phyloP scores from a whole-genome alignment of 768 basidiomycete species.

The Tricholoma saponaceum region DNA sequence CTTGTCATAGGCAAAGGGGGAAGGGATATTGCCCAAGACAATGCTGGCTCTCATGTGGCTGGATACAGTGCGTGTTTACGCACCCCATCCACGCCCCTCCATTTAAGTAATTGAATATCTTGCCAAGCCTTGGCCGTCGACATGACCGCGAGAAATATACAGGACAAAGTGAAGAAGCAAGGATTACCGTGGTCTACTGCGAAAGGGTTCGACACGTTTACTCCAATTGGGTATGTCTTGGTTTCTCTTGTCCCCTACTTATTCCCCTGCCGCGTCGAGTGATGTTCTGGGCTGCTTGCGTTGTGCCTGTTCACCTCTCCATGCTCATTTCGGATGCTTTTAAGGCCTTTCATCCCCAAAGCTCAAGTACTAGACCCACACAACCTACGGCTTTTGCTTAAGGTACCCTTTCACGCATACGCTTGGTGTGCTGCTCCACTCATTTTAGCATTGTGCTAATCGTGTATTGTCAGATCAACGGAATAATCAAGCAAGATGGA shows the following conservation, averaged over 20 bases:
- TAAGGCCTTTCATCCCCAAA: slow-evolving; percentile 80
- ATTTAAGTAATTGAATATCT: slow-evolving; percentile 7
- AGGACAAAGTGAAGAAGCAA: slow-evolving; percentile 86
- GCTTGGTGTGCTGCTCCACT: not conserved
- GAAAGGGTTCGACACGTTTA: slow-evolving; percentile 97
- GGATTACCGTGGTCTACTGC: slow-evolving; percentile 97
- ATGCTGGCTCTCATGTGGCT: slow-evolving; percentile 77
- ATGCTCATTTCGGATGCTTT: slow-evolving; percentile 3
- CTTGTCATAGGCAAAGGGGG: slow-evolving; percentile 91
- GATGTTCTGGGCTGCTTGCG: not conserved
- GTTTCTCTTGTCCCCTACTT: slow-evolving; percentile 5
- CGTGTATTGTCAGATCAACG: slow-evolving; percentile 65
- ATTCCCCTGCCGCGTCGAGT: not conserved
- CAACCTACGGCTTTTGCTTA: slow-evolving; percentile 71
- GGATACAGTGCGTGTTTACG: slow-evolving; percentile 71
- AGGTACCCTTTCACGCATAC: slow-evolving; percentile 35
- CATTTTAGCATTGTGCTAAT: not conserved
- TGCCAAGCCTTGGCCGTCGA: slow-evolving; percentile 84
- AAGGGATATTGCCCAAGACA: slow-evolving; percentile 69
- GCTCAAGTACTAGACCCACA: slow-evolving; percentile 64
- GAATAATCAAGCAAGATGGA: slow-evolving; percentile 77
- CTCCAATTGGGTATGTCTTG: slow-evolving; percentile 70
- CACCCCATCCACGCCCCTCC: not conserved
- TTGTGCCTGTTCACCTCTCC: not conserved
- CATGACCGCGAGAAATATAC: slow-evolving; percentile 94